Evolutionary conservation across 2,329 filamentous ascomycete genomes (phyloP).

Genomic region (Colletotrichum gigasporum): DNA sequence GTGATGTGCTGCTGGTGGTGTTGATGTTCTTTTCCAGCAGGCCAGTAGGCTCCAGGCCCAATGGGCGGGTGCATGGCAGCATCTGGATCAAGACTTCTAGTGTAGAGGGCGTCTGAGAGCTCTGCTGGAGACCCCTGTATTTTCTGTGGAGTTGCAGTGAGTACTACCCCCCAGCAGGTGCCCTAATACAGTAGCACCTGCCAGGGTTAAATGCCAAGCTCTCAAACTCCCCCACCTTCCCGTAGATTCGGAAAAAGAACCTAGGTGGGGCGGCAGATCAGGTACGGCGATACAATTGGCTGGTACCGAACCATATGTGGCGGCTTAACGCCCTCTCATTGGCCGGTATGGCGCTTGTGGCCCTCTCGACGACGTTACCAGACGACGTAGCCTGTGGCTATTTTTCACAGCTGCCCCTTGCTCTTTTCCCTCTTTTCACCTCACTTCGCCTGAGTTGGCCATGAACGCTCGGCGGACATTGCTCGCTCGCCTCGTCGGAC

Average conservation of each 20-base stretch:
- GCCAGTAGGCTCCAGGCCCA: too few relatives aligned
- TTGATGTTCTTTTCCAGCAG: background rate
- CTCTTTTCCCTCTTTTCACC: background rate
- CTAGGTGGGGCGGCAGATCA: background rate
- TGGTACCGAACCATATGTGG: conserved; percentile 5
- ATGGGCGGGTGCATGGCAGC: too few relatives aligned
- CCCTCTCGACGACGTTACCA: background rate
- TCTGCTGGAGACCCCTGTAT: too few relatives aligned
- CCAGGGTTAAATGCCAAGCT: conserved; percentile 19
- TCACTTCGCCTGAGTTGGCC: background rate
- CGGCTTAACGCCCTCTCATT: background rate
- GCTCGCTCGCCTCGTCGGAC: background rate
- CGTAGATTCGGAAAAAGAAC: conserved; percentile 18
- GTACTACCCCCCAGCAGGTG: background rate
- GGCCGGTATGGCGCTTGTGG: background rate
- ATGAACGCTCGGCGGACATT: background rate
- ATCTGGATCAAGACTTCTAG: too few relatives aligned
- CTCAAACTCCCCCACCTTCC: conserved; percentile 21
- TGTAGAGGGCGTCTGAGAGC: too few relatives aligned
- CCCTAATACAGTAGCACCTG: too few relatives aligned
- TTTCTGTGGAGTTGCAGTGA: background rate
- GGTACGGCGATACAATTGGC: background rate
- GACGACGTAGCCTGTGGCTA: conserved; percentile 1
- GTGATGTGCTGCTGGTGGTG: background rate
- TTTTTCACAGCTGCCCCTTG: background rate